Conservation (phyloP, 2,329 filamentous ascomycete genomes). For the Coniochaeta sp. region DNA sequence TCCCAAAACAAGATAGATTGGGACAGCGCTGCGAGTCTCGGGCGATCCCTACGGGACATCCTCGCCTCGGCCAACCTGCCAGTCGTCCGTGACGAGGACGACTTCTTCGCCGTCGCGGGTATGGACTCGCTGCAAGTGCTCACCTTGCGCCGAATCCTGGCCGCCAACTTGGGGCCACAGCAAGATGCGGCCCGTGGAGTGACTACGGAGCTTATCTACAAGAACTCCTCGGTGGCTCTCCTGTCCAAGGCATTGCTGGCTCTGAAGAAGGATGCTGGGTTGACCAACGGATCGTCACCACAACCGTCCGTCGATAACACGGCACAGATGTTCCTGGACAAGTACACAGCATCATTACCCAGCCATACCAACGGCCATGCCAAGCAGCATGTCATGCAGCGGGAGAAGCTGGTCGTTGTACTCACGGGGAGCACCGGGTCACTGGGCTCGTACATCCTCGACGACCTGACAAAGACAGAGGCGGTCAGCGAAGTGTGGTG, state of each 20-base stretch:
- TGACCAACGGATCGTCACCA: too few relatives aligned
- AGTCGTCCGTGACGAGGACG: not conserved
- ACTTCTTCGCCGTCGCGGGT: slow-evolving; percentile 2
- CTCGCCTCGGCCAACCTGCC: not conserved
- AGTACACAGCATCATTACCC: not conserved
- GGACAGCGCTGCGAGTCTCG: not conserved
- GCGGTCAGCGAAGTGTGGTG: slow-evolving; percentile 34
- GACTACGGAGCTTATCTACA: not conserved
- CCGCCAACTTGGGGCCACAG: not conserved
- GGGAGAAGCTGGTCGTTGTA: not conserved
- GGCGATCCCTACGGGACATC: not conserved
- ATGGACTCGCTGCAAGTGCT: slow-evolving; percentile 2
- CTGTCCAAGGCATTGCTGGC: not conserved
- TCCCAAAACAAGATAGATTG: not conserved
- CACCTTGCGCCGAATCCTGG: not conserved
- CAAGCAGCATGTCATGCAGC: not conserved
- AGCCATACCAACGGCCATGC: not conserved
- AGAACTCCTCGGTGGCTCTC: not conserved
- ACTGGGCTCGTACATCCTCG: slow-evolving; percentile 38
- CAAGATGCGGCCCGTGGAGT: not conserved
- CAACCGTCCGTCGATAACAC: too few relatives aligned
- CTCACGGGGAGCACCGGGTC: slow-evolving; percentile 42
- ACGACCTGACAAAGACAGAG: slow-evolving; percentile 23
- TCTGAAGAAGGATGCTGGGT: not conserved
- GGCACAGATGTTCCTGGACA: slow-evolving; percentile 7